Percentiles rank a stretch among this genome's conserved stretches.
Conservation (phyloP, 1,139 yeast species). For the Debaryomyces robertsiae region DNA sequence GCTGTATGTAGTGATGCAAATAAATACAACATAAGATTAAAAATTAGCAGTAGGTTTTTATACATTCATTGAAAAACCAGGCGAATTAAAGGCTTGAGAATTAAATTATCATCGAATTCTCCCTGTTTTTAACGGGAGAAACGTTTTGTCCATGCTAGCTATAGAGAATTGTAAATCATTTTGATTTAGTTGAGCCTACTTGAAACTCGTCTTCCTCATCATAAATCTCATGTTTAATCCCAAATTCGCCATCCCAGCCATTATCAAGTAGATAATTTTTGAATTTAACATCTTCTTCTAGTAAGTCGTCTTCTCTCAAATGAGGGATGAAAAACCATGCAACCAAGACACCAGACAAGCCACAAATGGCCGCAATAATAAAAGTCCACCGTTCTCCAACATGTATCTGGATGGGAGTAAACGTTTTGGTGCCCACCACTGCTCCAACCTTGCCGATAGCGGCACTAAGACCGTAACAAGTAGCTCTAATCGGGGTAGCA, state of each 20-base stretch:
- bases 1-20: not conserved
- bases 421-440: conserved; percentile 48
- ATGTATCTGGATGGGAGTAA: conserved; percentile 42
- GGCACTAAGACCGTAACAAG: conserved; percentile 53
- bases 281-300: conserved; percentile 65
- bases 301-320: conserved; percentile 64
- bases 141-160: too few species aligned
- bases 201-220: conserved; percentile 17
- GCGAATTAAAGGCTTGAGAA: not conserved
- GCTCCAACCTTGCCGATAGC: conserved; percentile 56
- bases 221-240: conserved; percentile 37
- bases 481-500: conserved; percentile 78
- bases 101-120: not conserved
- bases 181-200: not conserved
- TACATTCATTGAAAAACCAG: too few species aligned
- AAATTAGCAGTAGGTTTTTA: too few species aligned
- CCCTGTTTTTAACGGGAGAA: not conserved
- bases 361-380: conserved; percentile 71
- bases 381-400: conserved; percentile 40
- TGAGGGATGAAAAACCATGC: conserved; percentile 69
- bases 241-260: conserved; percentile 69
- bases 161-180: not conserved
- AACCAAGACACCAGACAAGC: conserved; percentile 63
- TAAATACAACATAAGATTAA: not conserved
- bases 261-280: conserved; percentile 60